Conservation (phyloP, 2,329 filamentous ascomycete genomes). For the Coniosporium tulheliwenetii region DNA sequence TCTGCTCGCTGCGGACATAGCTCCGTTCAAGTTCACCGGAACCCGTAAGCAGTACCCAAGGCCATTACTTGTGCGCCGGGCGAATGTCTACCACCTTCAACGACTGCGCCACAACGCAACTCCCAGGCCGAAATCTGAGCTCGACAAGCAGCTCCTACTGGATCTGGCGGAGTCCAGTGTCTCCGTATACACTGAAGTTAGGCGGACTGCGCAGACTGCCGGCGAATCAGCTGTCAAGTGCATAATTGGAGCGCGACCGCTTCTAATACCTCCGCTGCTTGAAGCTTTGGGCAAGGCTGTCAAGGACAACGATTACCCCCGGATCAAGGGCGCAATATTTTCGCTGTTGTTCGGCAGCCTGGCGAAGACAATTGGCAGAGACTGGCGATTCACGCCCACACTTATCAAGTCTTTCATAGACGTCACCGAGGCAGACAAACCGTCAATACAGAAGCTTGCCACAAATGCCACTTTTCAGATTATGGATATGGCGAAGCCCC, state of each 20-base stretch:
- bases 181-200: slow-evolving; percentile 86
- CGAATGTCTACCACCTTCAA: slow-evolving; percentile 87
- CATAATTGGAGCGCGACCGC: slow-evolving; percentile 69
- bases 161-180: slow-evolving; percentile 83
- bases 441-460: slow-evolving; percentile 83
- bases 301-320: slow-evolving; percentile 64
- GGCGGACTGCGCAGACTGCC: slow-evolving; percentile 81
- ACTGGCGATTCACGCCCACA: slow-evolving; percentile 92
- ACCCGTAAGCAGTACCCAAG: slow-evolving; percentile 84
- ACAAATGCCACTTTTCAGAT: slow-evolving; percentile 69
- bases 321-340: slow-evolving; percentile 78
- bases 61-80: slow-evolving; percentile 78
- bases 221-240: slow-evolving; percentile 88
- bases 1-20: slow-evolving; percentile 71
- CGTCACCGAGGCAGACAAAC: slow-evolving; percentile 79
- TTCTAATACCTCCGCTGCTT: slow-evolving; percentile 82
- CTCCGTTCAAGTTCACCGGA: slow-evolving; percentile 88
- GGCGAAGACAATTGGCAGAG: slow-evolving; percentile 70
- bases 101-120: slow-evolving; percentile 88
- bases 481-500: slow-evolving; percentile 78
- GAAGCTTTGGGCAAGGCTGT: slow-evolving; percentile 65
- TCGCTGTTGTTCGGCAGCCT: slow-evolving; percentile 79
- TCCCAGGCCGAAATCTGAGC: slow-evolving; percentile 71
- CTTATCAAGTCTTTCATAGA: slow-evolving; percentile 81
- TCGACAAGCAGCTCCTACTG: slow-evolving; percentile 71